Conservation (phyloP, 2,329 filamentous ascomycete species). For the Apiospora saccharicola region DNA sequence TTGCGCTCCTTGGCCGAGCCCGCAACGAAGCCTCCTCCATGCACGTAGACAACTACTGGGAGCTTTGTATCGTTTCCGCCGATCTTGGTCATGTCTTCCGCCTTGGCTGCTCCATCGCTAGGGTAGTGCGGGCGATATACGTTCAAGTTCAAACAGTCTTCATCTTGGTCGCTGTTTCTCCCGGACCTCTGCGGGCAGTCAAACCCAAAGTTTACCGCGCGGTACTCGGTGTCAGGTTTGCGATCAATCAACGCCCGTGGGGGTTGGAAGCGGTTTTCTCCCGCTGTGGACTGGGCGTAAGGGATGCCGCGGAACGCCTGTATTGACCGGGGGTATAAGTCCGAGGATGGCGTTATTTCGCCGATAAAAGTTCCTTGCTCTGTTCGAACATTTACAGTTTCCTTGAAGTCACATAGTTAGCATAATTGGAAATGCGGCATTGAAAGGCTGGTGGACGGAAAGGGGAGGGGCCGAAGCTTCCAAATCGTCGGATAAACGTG, state of each 20-base stretch:
- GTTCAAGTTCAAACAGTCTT: constrained; percentile 63
- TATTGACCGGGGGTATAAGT: constrained; percentile 48
- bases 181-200: constrained; percentile 43
- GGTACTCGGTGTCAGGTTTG: constrained; percentile 41
- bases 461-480: background rate
- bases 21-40: constrained; percentile 69
- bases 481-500: background rate
- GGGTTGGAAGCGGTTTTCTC: constrained; percentile 54
- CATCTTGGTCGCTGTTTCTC: constrained; percentile 45
- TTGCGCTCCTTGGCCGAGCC: constrained; percentile 62
- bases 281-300: constrained; percentile 52
- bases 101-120: constrained; percentile 34
- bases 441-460: background rate
- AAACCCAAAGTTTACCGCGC: constrained; percentile 44
- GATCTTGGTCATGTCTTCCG: constrained; percentile 35
- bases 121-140: constrained; percentile 52
- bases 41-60: constrained; percentile 67
- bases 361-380: constrained; percentile 52
- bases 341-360: constrained; percentile 40
- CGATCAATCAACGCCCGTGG: constrained; percentile 45
- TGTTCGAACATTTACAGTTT: constrained; percentile 10
- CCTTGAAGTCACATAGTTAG: background rate
- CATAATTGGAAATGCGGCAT: background rate
- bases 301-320: constrained; percentile 59
- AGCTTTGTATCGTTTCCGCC: constrained; percentile 40